Conservation (phyloP, 768 basidiomycete genomes). For the Trichaptum fuscoviolaceum region DNA sequence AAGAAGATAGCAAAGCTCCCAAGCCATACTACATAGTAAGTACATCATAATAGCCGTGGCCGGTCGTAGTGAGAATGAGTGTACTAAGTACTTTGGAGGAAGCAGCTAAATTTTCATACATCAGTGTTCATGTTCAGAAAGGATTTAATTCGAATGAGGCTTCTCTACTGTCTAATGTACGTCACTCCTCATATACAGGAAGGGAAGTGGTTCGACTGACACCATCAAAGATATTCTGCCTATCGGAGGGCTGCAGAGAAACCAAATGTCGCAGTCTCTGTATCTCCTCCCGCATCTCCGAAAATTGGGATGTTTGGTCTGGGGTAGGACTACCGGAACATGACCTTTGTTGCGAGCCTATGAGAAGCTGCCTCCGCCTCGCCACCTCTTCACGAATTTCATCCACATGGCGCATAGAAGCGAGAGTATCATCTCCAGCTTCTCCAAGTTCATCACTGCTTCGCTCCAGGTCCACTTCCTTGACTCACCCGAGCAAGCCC, state of each 20-base stretch:
- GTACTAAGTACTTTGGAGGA: too few relatives aligned
- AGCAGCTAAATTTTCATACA: too few relatives aligned
- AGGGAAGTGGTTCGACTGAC: neutral
- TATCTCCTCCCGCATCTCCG: neutral
- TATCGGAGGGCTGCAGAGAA: neutral
- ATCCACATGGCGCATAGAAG: neutral
- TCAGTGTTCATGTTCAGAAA: too few relatives aligned
- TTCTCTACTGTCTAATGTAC: too few relatives aligned
- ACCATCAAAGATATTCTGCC: neutral
- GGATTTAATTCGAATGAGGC: too few relatives aligned
- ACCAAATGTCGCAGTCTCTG: neutral
- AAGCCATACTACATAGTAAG: too few relatives aligned
- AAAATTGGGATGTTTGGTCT: neutral
- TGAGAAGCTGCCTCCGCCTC: neutral
- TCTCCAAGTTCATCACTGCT: too few relatives aligned
- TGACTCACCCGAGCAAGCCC: slow-evolving; percentile 60
- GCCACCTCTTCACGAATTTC: neutral
- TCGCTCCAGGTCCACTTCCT: slow-evolving; percentile 46
- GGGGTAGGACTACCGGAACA: neutral
- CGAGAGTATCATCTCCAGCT: too few relatives aligned
- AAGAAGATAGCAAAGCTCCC: too few relatives aligned
- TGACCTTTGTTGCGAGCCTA: neutral
- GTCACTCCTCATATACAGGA: neutral
- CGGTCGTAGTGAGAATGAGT: too few relatives aligned
- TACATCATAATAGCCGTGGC: too few relatives aligned